These are phyloP conservation scores for Panicum hallii DNA, from an alignment of 202 grass and related monocot genomes.

Conservation along the genomic window DNA sequence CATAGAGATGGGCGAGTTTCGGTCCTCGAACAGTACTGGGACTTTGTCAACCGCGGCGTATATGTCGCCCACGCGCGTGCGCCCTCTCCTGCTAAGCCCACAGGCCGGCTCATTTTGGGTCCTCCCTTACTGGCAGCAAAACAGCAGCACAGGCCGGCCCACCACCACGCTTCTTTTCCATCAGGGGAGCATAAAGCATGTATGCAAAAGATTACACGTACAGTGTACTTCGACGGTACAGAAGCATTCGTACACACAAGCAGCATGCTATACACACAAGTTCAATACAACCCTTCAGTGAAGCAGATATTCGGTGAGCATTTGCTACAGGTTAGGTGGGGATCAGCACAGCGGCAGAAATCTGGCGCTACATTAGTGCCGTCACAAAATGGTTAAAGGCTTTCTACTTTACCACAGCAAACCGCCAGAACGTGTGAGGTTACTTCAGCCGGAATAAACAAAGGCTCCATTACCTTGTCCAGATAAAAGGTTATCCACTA, in stretches of 20 bases:
- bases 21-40: not conserved
- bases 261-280: not conserved
- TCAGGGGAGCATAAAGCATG: not conserved
- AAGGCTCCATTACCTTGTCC: not conserved
- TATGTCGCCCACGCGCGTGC: no score
- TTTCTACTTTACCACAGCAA: slow-evolving; percentile 9
- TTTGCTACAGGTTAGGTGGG: not conserved
- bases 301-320: not conserved
- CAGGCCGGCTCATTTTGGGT: no score
- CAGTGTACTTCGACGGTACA: not conserved
- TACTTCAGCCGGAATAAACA: not conserved
- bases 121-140: no score
- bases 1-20: not conserved
- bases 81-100: no score
- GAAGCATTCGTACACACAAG: not conserved
- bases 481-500: not conserved
- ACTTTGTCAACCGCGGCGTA: no score
- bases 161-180: no score
- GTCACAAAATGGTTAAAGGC: not conserved
- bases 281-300: not conserved
- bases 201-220: not conserved
- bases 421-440: not conserved
- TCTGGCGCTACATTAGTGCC: not conserved
- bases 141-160: no score
- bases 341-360: not conserved